These are phyloP conservation scores for Tetradesmus lagerheimii DNA, from an alignment of 139 green algal species.

Conservation along the genomic window DNA sequence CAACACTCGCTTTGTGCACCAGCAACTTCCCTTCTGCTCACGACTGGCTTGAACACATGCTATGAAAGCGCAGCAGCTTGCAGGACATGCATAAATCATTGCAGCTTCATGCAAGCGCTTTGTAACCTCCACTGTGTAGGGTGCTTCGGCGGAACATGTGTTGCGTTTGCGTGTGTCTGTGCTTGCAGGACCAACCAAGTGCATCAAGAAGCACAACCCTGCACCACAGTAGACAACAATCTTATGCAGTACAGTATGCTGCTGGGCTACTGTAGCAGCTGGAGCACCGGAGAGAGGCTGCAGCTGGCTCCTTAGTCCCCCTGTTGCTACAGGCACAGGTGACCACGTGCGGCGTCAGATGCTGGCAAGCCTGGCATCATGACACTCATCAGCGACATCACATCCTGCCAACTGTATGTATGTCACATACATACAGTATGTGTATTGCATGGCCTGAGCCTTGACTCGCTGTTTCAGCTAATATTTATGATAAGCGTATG, in stretches of 20 bases:
- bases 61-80: neutral
- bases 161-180: constrained; percentile 11
- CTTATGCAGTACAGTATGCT: neutral
- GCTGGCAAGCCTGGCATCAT: too few species aligned
- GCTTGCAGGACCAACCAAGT: constrained; percentile 50
- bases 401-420: too few species aligned
- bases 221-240: neutral
- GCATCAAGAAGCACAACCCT: constrained; percentile 31
- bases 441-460: too few species aligned
- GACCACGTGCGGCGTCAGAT: too few species aligned
- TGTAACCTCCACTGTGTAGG: neutral
- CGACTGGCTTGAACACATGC: neutral
- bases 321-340: too few species aligned
- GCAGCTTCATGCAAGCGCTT: neutral
- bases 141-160: neutral
- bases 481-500: too few species aligned
- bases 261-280: too few species aligned
- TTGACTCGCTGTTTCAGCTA: too few species aligned
- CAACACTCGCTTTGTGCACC: neutral
- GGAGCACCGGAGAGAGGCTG: too few species aligned
- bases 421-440: too few species aligned
- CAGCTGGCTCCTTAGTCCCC: too few species aligned
- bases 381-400: too few species aligned
- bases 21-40: neutral
- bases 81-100: neutral